Evolutionary conservation across 1,139 yeast species (phyloP).

Genomic region (Geotrichum histeridarum): DNA sequence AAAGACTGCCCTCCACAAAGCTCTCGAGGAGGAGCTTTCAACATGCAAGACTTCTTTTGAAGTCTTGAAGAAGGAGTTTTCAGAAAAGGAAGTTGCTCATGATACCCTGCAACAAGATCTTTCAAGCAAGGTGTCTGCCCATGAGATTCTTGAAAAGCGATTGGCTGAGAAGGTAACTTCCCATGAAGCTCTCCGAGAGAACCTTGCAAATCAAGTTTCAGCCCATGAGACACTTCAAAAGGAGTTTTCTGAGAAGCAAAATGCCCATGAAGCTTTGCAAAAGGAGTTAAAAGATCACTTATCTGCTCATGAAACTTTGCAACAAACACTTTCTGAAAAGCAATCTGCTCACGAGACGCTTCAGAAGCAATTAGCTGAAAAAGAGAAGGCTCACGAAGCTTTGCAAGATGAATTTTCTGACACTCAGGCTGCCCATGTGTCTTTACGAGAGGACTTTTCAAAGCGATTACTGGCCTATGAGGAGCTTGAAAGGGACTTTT

Average conservation of each 20-base stretch:
- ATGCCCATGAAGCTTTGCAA: background rate
- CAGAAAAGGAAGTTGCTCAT: constrained; percentile 6
- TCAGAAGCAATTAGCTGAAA: background rate
- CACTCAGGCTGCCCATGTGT: background rate
- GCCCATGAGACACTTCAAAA: constrained; percentile 9
- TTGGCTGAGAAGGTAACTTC: background rate
- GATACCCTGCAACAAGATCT: background rate
- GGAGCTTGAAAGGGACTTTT: constrained; percentile 16
- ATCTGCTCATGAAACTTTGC: constrained; percentile 6
- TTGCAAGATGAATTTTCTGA: background rate
- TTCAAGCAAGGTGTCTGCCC: too few species aligned
- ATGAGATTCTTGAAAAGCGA: too few species aligned
- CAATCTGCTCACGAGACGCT: background rate
- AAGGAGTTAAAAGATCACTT: constrained; percentile 5
- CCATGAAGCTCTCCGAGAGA: background rate
- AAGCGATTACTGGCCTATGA: constrained; percentile 1
- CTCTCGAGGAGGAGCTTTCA: constrained; percentile 1
- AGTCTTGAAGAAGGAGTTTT: background rate
- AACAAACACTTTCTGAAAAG: background rate
- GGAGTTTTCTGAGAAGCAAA: constrained; percentile 2
- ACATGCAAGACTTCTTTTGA: background rate
- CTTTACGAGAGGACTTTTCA: background rate
- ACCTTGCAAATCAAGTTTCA: constrained; percentile 5
- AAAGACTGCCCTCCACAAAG: constrained; percentile 11
- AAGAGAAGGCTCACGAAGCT: background rate